These are phyloP conservation scores for Akebia trifoliata DNA, from an alignment of 164 flowering plant species.

Conservation along the genomic window DNA sequence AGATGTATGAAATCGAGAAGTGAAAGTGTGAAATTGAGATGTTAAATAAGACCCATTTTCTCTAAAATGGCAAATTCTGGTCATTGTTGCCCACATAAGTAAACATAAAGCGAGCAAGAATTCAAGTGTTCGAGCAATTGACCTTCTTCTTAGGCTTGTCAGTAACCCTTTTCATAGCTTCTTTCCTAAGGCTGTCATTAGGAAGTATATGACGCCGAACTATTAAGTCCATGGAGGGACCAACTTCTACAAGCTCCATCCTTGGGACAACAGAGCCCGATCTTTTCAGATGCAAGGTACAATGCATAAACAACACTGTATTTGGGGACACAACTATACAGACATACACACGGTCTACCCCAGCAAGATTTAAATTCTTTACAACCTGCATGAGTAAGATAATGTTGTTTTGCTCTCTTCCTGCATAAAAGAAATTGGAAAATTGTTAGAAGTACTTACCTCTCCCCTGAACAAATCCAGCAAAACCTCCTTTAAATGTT, in stretches of 20 bases:
- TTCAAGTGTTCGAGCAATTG: background rate
- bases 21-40: no score
- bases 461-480: conserved; percentile 81
- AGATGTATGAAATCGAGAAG: no score
- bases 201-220: conserved; percentile 88
- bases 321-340: conserved; percentile 75
- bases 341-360: conserved; percentile 69
- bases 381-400: conserved; percentile 61
- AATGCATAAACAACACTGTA: conserved; percentile 67
- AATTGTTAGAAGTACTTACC: conserved; percentile 32
- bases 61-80: no score
- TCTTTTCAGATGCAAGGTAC: conserved; percentile 75
- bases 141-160: conserved; percentile 81
- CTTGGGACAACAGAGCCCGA: conserved; percentile 83
- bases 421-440: background rate
- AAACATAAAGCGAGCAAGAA: background rate
- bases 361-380: conserved; percentile 80
- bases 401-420: no score
- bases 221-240: conserved; percentile 93
- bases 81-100: no score
- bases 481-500: conserved; percentile 86
- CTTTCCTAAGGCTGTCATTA: conserved; percentile 59
- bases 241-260: conserved; percentile 87
- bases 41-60: no score
- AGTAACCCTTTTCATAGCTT: conserved; percentile 64